These are phyloP conservation scores for Fusarium algeriense DNA, from an alignment of 2,329 filamentous ascomycete genomes.

Conservation along the genomic window DNA sequence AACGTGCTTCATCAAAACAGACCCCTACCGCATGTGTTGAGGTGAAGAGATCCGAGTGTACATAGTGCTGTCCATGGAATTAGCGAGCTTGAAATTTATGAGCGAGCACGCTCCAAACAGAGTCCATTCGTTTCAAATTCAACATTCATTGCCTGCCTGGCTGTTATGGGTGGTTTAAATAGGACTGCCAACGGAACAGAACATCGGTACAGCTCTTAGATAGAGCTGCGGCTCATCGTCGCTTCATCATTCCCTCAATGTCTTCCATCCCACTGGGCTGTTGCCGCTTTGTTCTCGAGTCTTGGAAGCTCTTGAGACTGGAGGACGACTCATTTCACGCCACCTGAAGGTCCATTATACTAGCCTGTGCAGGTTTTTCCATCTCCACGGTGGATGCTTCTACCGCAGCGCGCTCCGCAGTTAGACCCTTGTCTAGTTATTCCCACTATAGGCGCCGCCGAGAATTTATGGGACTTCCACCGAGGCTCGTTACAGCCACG, in stretches of 20 bases:
- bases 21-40: background rate
- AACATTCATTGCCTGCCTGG: conserved; percentile 8
- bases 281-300: conserved; percentile 30
- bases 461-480: conserved; percentile 15
- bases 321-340: conserved; percentile 16
- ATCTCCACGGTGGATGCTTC: conserved; percentile 19
- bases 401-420: conserved; percentile 39
- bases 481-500: conserved; percentile 42
- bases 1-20: background rate
- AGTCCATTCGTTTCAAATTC: background rate
- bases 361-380: conserved; percentile 30
- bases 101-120: conserved; percentile 1
- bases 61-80: no score
- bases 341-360: conserved; percentile 11
- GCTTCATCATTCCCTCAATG: conserved; percentile 12
- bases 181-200: conserved; percentile 3
- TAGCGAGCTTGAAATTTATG: no score
- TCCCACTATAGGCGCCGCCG: conserved; percentile 33
- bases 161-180: conserved; percentile 7
- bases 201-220: background rate
- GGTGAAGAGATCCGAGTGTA: background rate
- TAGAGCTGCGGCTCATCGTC: conserved; percentile 21
- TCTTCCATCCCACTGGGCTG: conserved; percentile 17
- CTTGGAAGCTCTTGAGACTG: conserved; percentile 27
- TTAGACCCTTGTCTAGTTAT: conserved; percentile 15